These are phyloP conservation scores for Tolypocladium album DNA, from an alignment of 2,329 filamentous ascomycete species.

Conservation along the genomic window DNA sequence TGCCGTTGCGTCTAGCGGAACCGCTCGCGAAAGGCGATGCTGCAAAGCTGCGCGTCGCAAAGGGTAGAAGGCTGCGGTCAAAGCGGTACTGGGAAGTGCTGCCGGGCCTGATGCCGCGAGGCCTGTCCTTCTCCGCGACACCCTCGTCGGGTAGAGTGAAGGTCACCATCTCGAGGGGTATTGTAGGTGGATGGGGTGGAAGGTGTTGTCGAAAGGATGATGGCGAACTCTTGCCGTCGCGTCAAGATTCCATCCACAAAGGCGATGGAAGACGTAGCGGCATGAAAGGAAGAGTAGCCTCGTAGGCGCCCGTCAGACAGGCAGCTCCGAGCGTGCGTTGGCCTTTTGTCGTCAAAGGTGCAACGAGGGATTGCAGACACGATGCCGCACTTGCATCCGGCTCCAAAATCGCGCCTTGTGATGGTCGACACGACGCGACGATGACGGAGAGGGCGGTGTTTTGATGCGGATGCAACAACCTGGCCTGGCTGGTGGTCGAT, in stretches of 20 bases:
- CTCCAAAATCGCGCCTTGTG: slow-evolving; percentile 1
- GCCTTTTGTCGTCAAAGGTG: neutral
- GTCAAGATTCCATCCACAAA: neutral
- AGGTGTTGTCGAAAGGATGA: neutral
- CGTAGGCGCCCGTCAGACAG: neutral
- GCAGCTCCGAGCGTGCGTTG: neutral
- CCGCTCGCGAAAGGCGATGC: slow-evolving; percentile 22
- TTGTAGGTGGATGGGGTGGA: neutral
- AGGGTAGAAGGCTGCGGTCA: too few relatives aligned
- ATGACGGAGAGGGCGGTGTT: neutral
- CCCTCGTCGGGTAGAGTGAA: slow-evolving; percentile 26
- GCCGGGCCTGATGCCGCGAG: too few relatives aligned
- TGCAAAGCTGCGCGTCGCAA: slow-evolving; percentile 30
- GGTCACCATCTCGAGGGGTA: slow-evolving; percentile 20
- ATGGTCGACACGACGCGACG: neutral
- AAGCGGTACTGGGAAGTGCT: too few relatives aligned
- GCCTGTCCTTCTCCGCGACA: too few relatives aligned
- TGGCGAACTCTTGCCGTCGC: neutral
- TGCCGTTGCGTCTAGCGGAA: slow-evolving; percentile 22
- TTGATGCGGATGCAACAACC: slow-evolving; percentile 1
- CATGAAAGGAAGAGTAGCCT: neutral
- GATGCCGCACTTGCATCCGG: slow-evolving; percentile 3
- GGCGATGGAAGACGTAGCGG: neutral
- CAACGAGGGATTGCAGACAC: slow-evolving; percentile 1
- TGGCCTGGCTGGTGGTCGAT: neutral